These are phyloP conservation scores for Climacium dendroides DNA, from an alignment of 225 moss, liverwort and hornwort species.

Conservation along the genomic window DNA sequence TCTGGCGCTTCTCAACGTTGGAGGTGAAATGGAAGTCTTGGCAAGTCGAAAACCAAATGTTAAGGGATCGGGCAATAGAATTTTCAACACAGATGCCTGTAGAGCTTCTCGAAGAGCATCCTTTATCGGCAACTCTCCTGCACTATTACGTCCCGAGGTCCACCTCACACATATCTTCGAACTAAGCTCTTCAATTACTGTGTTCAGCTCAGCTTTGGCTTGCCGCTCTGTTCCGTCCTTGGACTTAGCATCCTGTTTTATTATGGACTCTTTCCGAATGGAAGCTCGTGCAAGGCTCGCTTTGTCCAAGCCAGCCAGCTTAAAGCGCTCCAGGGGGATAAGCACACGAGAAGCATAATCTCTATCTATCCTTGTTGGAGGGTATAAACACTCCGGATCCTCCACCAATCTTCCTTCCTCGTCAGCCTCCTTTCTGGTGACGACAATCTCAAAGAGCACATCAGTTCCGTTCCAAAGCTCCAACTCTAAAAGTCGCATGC, in stretches of 20 bases:
- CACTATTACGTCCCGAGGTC: constrained; percentile 96
- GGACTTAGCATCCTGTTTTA: constrained; percentile 29
- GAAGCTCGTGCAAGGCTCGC: constrained; percentile 65
- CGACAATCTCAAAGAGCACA: constrained; percentile 85
- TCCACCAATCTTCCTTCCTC: constrained; percentile 33
- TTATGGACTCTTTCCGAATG: constrained; percentile 47
- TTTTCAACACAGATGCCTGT: constrained; percentile 71
- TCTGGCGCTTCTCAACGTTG: constrained; percentile 17
- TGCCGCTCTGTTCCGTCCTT: constrained; percentile 56
- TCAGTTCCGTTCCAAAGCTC: constrained; percentile 97
- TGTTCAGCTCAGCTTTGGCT: constrained; percentile 80
- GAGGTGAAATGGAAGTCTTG: constrained; percentile 20
- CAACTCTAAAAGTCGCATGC: constrained; percentile 80
- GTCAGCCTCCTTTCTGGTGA: constrained; percentile 51
- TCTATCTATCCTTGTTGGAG: constrained; percentile 86
- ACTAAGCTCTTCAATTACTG: constrained; percentile 85
- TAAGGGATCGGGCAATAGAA: constrained; percentile 86
- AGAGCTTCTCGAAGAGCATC: constrained; percentile 97
- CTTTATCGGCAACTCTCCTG: constrained; percentile 87
- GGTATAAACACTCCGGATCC: constrained; percentile 73
- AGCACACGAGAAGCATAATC: constrained; percentile 96
- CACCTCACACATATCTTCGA: constrained; percentile 86
- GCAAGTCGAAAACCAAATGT: constrained; percentile 93
- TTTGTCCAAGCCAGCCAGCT: constrained; percentile 81
- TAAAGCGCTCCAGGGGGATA: constrained; percentile 85